Base-by-base conservation (phyloP, 768 basidiomycete species). In the Russula griseocarnosa region DNA sequence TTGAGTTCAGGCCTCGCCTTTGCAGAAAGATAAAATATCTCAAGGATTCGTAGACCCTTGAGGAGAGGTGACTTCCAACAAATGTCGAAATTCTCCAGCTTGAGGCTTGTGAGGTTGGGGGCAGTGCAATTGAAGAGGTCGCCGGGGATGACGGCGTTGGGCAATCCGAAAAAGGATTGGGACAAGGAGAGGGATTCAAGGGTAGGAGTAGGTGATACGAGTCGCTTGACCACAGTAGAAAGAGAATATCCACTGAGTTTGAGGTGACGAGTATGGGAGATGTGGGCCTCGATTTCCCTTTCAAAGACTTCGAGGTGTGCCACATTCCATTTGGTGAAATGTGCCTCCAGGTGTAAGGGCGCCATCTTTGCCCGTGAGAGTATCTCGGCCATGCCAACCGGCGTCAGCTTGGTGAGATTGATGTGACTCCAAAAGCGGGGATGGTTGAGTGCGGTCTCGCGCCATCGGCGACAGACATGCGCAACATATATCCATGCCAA, bases 381-480 rank as follows among this genome's bases (percentile, higher is more conserved):
- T 28, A 66, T 60, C 44, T 55, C 53, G n/a, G 24, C 11, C 14
- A 34, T 20, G 11, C 53, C 58, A 20, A 9, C 47, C 11, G 34
- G 6, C 1, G 40, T 60, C 18, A 62, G 10, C 9, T 10, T 57
- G 16, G 53, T 40, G 40, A 66, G 60, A 10, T 59, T 22, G 40
- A 66, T 24, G 28, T 55, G 40, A 30, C 57, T 56, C 62, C 62
- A 66, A 30, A 66, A 36, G 18, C 47, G 42, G 32, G 58, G 62
- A 22, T 60, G 40, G 11, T 40, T n/a, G 32, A 66, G 58, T 24
- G 66, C 66, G 18, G 63, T 57, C 10, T 66, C 58, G 16, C 62
- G 66, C 66, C 66, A 66, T 44, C 20, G 58, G 13, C 24, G 66
- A 14, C 62, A 66, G 28, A 66, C 66, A n/a, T 60, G 66, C 7